These are phyloP conservation scores for Pilaira anomala DNA, from an alignment of 192 early-diverging fungal genomes.

Conservation along the genomic window DNA sequence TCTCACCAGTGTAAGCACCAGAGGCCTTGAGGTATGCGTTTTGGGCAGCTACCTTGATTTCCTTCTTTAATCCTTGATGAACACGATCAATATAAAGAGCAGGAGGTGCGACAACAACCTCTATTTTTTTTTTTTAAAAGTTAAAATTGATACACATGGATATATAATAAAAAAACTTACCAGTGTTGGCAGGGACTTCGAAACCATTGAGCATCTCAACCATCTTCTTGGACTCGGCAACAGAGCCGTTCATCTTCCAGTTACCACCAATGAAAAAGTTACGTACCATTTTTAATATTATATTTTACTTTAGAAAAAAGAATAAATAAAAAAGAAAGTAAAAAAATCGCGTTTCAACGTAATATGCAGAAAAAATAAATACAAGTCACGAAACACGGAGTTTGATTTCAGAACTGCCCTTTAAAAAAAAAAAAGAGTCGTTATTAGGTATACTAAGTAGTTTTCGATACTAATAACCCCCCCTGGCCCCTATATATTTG, in stretches of 20 bases:
- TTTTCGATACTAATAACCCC: too few species aligned
- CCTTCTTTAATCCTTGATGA: constrained; percentile 70
- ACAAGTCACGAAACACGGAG: background rate
- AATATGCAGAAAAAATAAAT: background rate
- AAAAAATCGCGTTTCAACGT: background rate
- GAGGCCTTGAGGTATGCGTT: constrained; percentile 84
- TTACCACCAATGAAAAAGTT: constrained; percentile 87
- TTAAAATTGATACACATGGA: background rate
- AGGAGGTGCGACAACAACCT: constrained; percentile 97
- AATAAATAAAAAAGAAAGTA: background rate
- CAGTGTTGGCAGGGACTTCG: constrained; percentile 58
- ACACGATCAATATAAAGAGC: constrained; percentile 85
- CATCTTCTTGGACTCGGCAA: constrained; percentile 69
- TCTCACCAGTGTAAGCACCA: constrained; percentile 98
- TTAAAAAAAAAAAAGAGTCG: background rate
- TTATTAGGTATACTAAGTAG: too few species aligned
- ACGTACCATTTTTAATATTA: constrained; percentile 54
- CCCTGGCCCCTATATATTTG: too few species aligned
- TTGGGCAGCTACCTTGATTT: constrained; percentile 92
- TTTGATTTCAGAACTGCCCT: background rate
- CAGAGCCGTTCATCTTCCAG: constrained; percentile 98
- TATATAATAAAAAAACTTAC: constrained; percentile 48
- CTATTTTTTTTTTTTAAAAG: constrained; percentile 40
- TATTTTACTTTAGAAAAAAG: background rate
- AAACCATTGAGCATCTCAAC: constrained; percentile 76